A percentile compares a stretch with the other conserved stretches of the same genome.
Evolutionary conservation across 2,329 filamentous ascomycete species (phyloP).

Genomic region (Fusarium buharicum): DNA sequence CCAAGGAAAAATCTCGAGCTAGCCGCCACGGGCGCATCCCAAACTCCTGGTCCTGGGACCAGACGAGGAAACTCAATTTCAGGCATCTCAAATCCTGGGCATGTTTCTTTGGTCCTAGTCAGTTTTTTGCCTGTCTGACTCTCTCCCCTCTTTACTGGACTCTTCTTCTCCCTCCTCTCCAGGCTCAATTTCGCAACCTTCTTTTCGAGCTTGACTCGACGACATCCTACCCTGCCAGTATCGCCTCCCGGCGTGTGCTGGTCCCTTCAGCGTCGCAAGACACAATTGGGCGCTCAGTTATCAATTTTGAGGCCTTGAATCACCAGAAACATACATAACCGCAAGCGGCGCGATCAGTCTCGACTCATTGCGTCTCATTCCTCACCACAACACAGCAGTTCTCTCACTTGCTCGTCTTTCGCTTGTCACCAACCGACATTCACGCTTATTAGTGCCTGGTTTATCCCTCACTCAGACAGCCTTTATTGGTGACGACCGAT

Average conservation of each 20-base stretch:
- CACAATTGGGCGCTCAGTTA: constrained; percentile 16
- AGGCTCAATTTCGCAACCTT: constrained; percentile 17
- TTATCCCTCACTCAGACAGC: constrained; percentile 13
- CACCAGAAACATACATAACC: constrained; percentile 23
- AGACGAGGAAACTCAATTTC: constrained; percentile 43
- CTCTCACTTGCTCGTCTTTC: constrained; percentile 16
- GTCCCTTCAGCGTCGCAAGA: constrained; percentile 18
- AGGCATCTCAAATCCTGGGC: constrained; percentile 38
- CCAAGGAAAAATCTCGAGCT: constrained; percentile 36
- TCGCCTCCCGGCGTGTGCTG: constrained; percentile 19
- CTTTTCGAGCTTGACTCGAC: constrained; percentile 24
- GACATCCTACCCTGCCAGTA: constrained; percentile 15
- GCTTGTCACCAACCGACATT: constrained; percentile 16
- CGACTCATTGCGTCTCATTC: constrained; percentile 15
- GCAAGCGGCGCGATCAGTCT: constrained; percentile 23
- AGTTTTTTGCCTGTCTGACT: constrained; percentile 20
- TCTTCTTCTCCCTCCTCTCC: constrained; percentile 24
- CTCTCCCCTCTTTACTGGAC: constrained; percentile 16
- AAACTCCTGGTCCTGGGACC: constrained; percentile 41
- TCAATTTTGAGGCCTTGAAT: constrained; percentile 12
- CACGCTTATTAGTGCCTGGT: constrained; percentile 17
- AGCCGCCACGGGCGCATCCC: constrained; percentile 44
- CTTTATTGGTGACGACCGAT: constrained; percentile 11
- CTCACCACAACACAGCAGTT: constrained; percentile 8
- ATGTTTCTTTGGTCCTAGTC: constrained; percentile 33